A percentile compares a stretch with the other conserved stretches of the same genome.
Evolutionary conservation across 2,329 filamentous ascomycete genomes (phyloP).

Genomic region (Xylaria sp.): DNA sequence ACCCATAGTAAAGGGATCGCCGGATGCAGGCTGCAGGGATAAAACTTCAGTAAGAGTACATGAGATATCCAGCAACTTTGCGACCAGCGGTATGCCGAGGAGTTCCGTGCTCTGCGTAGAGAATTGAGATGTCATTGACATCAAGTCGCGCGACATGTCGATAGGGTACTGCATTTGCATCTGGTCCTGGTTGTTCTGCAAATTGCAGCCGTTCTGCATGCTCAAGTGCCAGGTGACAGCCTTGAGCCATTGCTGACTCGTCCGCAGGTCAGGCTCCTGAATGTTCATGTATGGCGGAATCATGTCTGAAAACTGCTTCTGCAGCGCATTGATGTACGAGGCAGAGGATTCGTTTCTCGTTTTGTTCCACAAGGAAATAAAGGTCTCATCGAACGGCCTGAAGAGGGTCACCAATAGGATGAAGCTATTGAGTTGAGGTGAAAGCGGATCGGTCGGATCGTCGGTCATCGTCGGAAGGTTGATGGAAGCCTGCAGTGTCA

Average conservation of each 20-base stretch:
- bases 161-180: constrained; percentile 67
- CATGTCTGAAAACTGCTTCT: constrained; percentile 64
- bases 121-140: constrained; percentile 72
- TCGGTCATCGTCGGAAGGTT: constrained; percentile 65
- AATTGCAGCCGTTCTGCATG: constrained; percentile 56
- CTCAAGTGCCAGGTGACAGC: constrained; percentile 65
- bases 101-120: constrained; percentile 74
- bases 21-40: constrained; percentile 61
- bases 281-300: constrained; percentile 54
- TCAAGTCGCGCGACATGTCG: constrained; percentile 63
- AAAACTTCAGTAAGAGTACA: constrained; percentile 75
- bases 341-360: constrained; percentile 59
- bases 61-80: constrained; percentile 79
- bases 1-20: constrained; percentile 64
- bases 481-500: constrained; percentile 71
- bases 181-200: constrained; percentile 51
- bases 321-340: constrained; percentile 58
- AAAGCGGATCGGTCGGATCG: constrained; percentile 59
- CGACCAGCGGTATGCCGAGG: constrained; percentile 74
- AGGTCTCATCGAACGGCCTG: constrained; percentile 66
- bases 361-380: constrained; percentile 69
- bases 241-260: constrained; percentile 68
- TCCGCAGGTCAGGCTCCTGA: constrained; percentile 57
- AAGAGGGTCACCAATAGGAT: constrained; percentile 65
- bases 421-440: constrained; percentile 58